Evolutionary conservation across 129 eudicot genomes (phyloP).

Genomic region (Kitagawia praeruptora): DNA sequence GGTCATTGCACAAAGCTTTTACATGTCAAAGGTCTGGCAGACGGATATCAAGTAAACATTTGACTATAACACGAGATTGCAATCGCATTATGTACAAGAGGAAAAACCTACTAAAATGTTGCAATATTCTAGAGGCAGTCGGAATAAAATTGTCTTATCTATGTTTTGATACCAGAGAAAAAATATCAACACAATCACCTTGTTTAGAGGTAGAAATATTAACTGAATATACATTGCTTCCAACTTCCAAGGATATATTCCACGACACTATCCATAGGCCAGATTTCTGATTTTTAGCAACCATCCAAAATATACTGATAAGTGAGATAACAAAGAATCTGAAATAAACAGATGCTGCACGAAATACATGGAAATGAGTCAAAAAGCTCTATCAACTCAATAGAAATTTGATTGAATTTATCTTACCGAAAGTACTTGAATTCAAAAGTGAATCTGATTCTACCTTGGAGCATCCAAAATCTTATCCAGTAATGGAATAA

Average conservation of each 20-base stretch:
- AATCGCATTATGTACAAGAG: too few species aligned
- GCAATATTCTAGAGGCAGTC: too few species aligned
- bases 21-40: too few species aligned
- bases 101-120: too few species aligned
- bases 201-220: not conserved
- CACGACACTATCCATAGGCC: not conserved
- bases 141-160: not conserved
- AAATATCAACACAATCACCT: not conserved
- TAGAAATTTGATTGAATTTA: not conserved
- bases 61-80: too few species aligned
- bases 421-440: not conserved
- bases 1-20: too few species aligned
- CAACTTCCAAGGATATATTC: not conserved
- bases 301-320: not conserved
- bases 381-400: not conserved
- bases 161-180: not conserved
- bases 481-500: conserved; percentile 4
- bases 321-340: not conserved
- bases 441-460: not conserved
- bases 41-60: too few species aligned
- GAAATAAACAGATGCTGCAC: not conserved
- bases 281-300: not conserved
- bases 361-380: not conserved
- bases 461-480: not conserved
- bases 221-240: not conserved